phyloP scores from a whole-genome alignment of 352 stramenopile genomes.

The Stephanocyclus meneghinianus region DNA sequence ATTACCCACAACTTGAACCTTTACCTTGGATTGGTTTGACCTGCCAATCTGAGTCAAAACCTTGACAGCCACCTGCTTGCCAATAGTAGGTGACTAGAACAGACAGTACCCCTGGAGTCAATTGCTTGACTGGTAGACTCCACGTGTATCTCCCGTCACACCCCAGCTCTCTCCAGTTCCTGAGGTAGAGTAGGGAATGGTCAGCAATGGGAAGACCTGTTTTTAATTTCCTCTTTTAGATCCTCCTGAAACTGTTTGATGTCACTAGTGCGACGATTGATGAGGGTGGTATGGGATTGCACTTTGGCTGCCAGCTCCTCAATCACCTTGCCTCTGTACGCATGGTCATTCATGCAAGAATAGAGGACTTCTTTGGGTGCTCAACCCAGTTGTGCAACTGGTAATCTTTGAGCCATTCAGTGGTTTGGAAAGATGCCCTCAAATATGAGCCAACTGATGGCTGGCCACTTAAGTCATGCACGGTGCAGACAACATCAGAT shows the following conservation, averaged over 20 bases:
- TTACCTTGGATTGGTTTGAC: not conserved
- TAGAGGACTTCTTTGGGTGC: conserved; percentile 9
- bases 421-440: not conserved
- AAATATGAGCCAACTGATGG: not conserved
- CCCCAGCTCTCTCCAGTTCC: not conserved
- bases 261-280: not conserved
- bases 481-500: not conserved
- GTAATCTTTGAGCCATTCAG: not conserved
- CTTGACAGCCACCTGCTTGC: not conserved
- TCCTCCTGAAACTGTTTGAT: conserved; percentile 13
- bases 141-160: not conserved
- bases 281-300: not conserved
- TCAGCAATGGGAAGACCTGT: not conserved
- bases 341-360: conserved; percentile 12
- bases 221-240: not conserved
- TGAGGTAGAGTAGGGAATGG: not conserved
- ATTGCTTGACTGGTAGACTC: not conserved
- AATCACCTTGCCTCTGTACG: not conserved
- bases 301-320: not conserved
- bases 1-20: not conserved
- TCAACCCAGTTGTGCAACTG: not conserved
- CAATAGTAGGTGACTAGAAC: not conserved
- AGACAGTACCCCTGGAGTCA: not conserved
- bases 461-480: not conserved
- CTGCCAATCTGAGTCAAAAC: not conserved